phyloP scores from a whole-genome alignment of 164 flowering plant genomes.

The Vitis labrusca region DNA sequence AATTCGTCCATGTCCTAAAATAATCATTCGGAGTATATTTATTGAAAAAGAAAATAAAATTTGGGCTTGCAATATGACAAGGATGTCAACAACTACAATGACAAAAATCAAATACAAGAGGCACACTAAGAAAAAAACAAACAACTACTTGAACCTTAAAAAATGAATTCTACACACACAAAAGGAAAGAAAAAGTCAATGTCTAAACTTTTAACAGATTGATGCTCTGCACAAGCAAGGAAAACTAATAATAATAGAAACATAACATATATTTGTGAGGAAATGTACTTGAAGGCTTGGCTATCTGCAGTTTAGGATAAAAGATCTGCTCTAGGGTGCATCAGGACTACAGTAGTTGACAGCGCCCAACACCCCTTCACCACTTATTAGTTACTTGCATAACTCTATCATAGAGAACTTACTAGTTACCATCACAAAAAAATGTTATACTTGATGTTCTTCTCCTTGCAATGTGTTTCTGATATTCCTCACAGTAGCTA shows the following conservation, averaged over 20 bases:
- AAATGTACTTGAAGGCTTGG: background rate
- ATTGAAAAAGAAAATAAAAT: background rate
- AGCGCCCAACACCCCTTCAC: too few species aligned
- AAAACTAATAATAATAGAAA: background rate
- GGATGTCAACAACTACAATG: background rate
- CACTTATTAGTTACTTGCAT: too few species aligned
- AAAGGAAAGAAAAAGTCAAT: too few species aligned
- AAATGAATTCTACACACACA: too few species aligned
- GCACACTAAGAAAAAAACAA: background rate
- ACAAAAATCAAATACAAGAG: background rate
- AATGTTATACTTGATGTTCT: too few species aligned
- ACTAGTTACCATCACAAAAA: too few species aligned
- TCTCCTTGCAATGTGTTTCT: too few species aligned
- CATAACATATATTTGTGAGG: background rate
- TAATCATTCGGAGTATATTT: background rate
- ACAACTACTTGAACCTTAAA: too few species aligned
- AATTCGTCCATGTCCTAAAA: constrained; percentile 60
- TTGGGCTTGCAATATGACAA: background rate
- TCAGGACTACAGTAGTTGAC: background rate
- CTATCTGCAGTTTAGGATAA: background rate
- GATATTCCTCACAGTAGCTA: too few species aligned
- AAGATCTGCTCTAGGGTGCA: background rate
- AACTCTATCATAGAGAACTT: too few species aligned
- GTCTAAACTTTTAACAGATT: too few species aligned
- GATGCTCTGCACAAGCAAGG: background rate